Base-by-base conservation (phyloP, 495 filamentous ascomycete genomes). In the Talaromyces nanjingensis region DNA sequence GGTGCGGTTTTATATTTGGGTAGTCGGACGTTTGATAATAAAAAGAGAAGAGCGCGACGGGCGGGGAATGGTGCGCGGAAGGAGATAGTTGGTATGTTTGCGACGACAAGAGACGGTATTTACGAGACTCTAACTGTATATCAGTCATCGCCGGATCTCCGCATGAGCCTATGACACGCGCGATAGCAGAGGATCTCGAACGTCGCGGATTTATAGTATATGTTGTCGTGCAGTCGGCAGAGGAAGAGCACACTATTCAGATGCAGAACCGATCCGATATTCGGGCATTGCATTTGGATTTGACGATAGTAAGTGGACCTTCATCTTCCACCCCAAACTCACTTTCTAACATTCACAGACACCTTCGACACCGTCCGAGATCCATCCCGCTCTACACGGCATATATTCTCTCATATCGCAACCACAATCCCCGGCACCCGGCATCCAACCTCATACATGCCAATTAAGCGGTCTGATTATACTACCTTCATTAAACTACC, bases 201-300 rank as follows among this genome's bases (percentile, higher is more conserved):
- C 84, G 92, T 59, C 85, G 92, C 59, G 96, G 96, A 14, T 98
- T 96, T 70, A 90, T 98, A 55, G 92, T 98, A 24, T 98, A 90
- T 69, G 79, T 98, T 58, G 89, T 94, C 0, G 92, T 91, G 65
- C 87, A 83, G 63, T 89, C 84, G 8, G 72, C 83, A 53, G 89
- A 94, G 57, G 96, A 98, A 65, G 96, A 98, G 67, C 81, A 89
- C 14, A 73, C 87, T 37, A 86, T 98, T 29, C 86, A 90, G 59
- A 81, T 84, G 42, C 83, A 96, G 69, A 83, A 88, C 18, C 81
- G 92, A 61, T 79, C 83, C 1, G 94, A 98, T 73, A 89, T 98
- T 67, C 81, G 86, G 64, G 84, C 94, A 5, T 75, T 98, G 62
- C 86, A 86, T 75, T 78, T 98, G 59, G 92, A 98, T 72, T 84